Evolutionary conservation across 805 yeast genomes (phyloP), one percentile per base, ranked within the genome.

Genomic region (Metschnikowia picachoensis): DNA sequence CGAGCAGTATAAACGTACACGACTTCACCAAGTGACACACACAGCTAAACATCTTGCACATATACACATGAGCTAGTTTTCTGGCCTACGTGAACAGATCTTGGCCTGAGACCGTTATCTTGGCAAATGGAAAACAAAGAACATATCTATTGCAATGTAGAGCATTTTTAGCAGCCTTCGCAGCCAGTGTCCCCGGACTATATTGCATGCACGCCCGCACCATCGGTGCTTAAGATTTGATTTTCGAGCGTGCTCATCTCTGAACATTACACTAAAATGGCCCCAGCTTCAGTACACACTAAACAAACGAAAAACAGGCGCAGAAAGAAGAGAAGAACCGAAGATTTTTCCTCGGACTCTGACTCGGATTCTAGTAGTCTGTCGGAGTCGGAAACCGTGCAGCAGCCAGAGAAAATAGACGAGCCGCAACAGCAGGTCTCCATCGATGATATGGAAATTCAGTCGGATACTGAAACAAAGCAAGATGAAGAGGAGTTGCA

Each of bases 251-350:
- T 35, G 39, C 39, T 35, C 39, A 41, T 41, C 39, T 41, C 46
- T 8, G 16, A 11, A 25, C n/a, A 28, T 6, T 14, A 25, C 25
- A n/a, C 28, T 14, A 33, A 11, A 6, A 44, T 44, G 48, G 48
- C 48, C 9, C 48, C 48, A 30, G 48, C 43, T 13, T 44, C 48
- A 13, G 41, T 34, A 8, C 40, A 44, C 35, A 44, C 32, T 15
- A 50, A 50, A 28, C 51, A 45, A 31, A 34, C 39, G n/a, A 46
- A 49, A 37, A 54, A 47, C 34, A 73, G 87, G 57, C 77, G 87
- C 51, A 73, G 83, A 59, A 84, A 84, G 77, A 85, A 83, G 79
- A 82, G 90, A 79, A 84, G 91, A 81, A 85, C 92, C 0, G 88
- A 83, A 42, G 89, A 83, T 53, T 79, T 82, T 29, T 82, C 86